Base-by-base conservation (phyloP, 495 filamentous ascomycete species). In the Bryoglossum gracile region DNA sequence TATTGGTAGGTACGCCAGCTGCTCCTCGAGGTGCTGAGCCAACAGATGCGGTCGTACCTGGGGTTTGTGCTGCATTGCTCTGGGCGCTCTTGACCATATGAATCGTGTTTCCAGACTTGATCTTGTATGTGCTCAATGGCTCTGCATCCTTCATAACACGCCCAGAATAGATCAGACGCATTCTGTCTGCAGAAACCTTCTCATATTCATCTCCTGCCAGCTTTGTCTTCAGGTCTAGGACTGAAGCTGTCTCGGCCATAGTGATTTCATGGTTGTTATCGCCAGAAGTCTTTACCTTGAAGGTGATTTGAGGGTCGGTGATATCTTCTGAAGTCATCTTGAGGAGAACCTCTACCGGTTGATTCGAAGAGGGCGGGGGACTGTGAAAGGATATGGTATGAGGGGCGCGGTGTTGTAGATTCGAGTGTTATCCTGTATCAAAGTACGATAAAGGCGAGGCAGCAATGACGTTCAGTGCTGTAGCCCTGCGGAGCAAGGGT, bases 141-240 rank as follows among this genome's bases (percentile, higher is more conserved):
- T 97, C 89, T 33, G 80, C 78, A 61, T 99, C 87, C 69, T 96
- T 99, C 67, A 99, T 76, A 17, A 99, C 90, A 50, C 90, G 82
- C 22, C 94, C 94, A 5, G 91, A 96, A 68, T 97, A 97, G 65
- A 99, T 99, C 55, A 99, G 73, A 36, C 94, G 87, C 65, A 95
- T 90, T 40, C 86, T 78, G 55, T 91, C 92, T 22, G 81, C 74
- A 0, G 91, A 82, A 40, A 94, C 78, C 59, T 91, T 80, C 57
- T 91, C 87, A 65, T 84, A 89, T 45, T 94, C 86, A 37, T 75
- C 61, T 25, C 77, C 79, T 3, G 87, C 76, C 21, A 99, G 81
- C 72, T 89, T 94, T 36, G 75, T 74, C 71, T 99, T 99, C 50
- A 99, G 78, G 40, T 95, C 87, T 14, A 79, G 72, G 21, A 97